A percentile compares a stretch with the other conserved stretches of the same genome.
Conservation (phyloP, 441 rosid genomes). For the Oxalis stricta region DNA sequence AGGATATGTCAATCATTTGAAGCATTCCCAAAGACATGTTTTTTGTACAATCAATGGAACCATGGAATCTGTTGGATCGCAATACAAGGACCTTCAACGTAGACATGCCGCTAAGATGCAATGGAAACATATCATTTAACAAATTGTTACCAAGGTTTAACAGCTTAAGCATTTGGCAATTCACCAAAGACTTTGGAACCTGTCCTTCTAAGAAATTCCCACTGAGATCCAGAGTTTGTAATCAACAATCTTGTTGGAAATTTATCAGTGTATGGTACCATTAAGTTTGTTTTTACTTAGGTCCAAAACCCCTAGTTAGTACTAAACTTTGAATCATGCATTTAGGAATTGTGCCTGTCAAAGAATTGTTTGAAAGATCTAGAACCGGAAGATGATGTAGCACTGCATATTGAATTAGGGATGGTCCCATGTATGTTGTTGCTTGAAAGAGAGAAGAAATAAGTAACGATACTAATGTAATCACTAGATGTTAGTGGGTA, state of each 20-base stretch:
- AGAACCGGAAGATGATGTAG: slow-evolving; percentile 10
- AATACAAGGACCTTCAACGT: slow-evolving; percentile 35
- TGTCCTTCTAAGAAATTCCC: slow-evolving; percentile 24
- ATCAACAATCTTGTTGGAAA: slow-evolving; percentile 9
- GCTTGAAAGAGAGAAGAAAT: slow-evolving; percentile 26
- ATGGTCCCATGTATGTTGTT: slow-evolving; percentile 24
- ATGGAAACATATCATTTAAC: slow-evolving; percentile 39
- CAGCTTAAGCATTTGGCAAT: slow-evolving; percentile 28
- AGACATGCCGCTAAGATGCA: slow-evolving; percentile 24
- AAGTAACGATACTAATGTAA: rapidly evolving
- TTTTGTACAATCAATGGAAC: slow-evolving; percentile 16
- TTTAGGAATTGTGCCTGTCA: slow-evolving; percentile 19
- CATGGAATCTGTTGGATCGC: slow-evolving; percentile 35
- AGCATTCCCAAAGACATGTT: slow-evolving; percentile 30
- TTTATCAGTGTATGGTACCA: slow-evolving; percentile 14
- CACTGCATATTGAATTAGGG: slow-evolving; percentile 33
- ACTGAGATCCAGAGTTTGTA: slow-evolving; percentile 31
- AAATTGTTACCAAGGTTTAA: slow-evolving; percentile 39
- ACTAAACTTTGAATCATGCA: slow-evolving; percentile 16
- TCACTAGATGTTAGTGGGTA: slow-evolving; percentile 10
- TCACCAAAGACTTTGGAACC: slow-evolving; percentile 32
- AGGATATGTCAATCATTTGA: slow-evolving; percentile 52
- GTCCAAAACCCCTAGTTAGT: slow-evolving; percentile 24
- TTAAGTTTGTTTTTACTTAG: slow-evolving; percentile 21
- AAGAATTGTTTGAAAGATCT: slow-evolving; percentile 29